phyloP scores from a whole-genome alignment of 805 yeast genomes.

The Komagataella pseudopastoris region DNA sequence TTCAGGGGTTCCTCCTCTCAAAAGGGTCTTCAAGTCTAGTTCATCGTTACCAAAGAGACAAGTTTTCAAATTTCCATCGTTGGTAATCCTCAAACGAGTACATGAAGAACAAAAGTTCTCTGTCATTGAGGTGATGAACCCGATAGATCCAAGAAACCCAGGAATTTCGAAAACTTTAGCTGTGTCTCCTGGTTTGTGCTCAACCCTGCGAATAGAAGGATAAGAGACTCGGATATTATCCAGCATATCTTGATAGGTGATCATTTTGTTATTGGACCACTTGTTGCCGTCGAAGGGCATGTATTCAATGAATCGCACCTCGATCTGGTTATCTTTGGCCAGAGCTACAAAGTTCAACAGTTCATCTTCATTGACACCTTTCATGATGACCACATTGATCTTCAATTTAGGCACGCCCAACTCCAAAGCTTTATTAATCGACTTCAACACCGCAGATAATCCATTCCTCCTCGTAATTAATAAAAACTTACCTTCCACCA shows the following conservation, averaged over 20 bases:
- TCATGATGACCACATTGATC: conserved; percentile 36
- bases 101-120: conserved; percentile 37
- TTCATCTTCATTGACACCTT: conserved; percentile 37
- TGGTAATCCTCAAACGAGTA: conserved; percentile 35
- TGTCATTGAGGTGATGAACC: conserved; percentile 45
- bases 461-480: conserved; percentile 39
- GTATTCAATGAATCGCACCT: conserved; percentile 40
- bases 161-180: conserved; percentile 30
- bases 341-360: conserved; percentile 30
- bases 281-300: conserved; percentile 48
- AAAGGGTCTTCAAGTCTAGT: conserved; percentile 28
- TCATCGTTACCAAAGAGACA: conserved; percentile 41
- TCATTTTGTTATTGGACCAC: conserved; percentile 32
- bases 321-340: conserved; percentile 23
- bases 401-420: conserved; percentile 31
- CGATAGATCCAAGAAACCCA: conserved; percentile 29
- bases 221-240: conserved; percentile 16
- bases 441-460: conserved; percentile 26
- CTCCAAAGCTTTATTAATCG: conserved; percentile 28
- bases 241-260: conserved; percentile 29
- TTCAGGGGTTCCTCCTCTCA: conserved; percentile 22
- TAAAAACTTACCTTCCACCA: conserved; percentile 34
- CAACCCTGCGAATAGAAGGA: conserved; percentile 12
- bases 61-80: conserved; percentile 41
- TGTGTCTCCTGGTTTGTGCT: conserved; percentile 29